These are phyloP conservation scores for Sindora glabra DNA, from an alignment of 306 rosid genomes.

Conservation along the genomic window DNA sequence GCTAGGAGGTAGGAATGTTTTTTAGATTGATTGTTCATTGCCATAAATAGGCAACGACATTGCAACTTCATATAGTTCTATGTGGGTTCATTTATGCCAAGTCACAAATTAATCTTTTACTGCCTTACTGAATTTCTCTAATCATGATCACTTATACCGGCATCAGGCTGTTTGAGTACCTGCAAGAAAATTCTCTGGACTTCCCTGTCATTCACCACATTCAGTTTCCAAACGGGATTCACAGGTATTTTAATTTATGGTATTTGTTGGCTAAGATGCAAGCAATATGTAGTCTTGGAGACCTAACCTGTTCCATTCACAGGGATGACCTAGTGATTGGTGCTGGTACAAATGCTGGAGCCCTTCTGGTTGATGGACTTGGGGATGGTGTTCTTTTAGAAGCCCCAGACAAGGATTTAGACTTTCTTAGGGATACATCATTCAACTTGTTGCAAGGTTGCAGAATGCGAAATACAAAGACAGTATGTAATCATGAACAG, in stretches of 20 bases:
- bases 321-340: conserved; percentile 93
- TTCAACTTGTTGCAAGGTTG: conserved; percentile 98
- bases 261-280: neutral
- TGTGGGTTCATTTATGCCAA: neutral
- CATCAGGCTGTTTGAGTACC: conserved; percentile 75
- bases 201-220: conserved; percentile 93
- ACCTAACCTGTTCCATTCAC: conserved; percentile 13
- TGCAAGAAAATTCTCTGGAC: conserved; percentile 56
- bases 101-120: neutral
- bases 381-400: conserved; percentile 91
- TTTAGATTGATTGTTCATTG: neutral
- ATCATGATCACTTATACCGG: neutral
- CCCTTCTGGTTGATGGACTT: conserved; percentile 94
- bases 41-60: too few species aligned
- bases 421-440: conserved; percentile 80
- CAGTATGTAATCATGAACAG: conserved; percentile 36
- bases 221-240: conserved; percentile 72
- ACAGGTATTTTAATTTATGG: conserved; percentile 53
- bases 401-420: conserved; percentile 79
- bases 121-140: neutral
- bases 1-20: conserved; percentile 79
- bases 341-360: conserved; percentile 87
- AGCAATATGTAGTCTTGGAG: neutral
- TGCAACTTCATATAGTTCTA: neutral
- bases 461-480: conserved; percentile 97